Evolutionary conservation across 2,329 filamentous ascomycete genomes (phyloP), one percentile per base, ranked within the genome.

Genomic region (Ramichloridium luteum): DNA sequence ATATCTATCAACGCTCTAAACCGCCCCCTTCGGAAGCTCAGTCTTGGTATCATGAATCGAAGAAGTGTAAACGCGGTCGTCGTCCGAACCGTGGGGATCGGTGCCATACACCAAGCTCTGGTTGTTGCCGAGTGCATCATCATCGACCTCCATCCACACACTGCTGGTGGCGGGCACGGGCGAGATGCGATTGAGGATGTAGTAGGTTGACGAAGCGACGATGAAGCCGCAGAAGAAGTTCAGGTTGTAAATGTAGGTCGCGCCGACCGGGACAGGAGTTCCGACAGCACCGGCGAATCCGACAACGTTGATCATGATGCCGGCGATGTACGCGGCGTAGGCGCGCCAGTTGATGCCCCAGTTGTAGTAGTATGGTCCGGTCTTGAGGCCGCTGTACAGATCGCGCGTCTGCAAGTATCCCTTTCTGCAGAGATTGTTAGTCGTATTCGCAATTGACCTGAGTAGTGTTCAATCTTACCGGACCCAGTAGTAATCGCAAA

Each of bases 151-250:
- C 56, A 80, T 70, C 85, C 85, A 93, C 5, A 54, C 62, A 8
- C 77, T 68, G 50, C 80, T 86, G 4, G 70, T 77, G 1, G 79
- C 84, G 0, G 80, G 78, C 0, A 93, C 58, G 0, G 84, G 84
- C 40, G 60, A 80, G 15, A 85, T 18, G 36, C 61, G 70, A 54
- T 77, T 85, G 1, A 93, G 63, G 0, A 54, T 33, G 61, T 72
- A 92, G 58, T 94, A 94, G 5, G 76, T 58, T 0, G 41, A 51
- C 0, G 63, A 62, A 0, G 82, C 71, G 8, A 92, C 70, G 28
- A 83, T 64, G 52, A 93, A 86, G 0, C 86, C 86, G 26, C 71
- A 70, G 54, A 94, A 92, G 63, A 86, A 94, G 57, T 93, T 93
- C 46, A 94, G 51, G 43, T 85, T 81, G 64, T 93, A 94, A 37